Conservation (phyloP, 202 grass and related monocot species). For the Zizania palustris region DNA sequence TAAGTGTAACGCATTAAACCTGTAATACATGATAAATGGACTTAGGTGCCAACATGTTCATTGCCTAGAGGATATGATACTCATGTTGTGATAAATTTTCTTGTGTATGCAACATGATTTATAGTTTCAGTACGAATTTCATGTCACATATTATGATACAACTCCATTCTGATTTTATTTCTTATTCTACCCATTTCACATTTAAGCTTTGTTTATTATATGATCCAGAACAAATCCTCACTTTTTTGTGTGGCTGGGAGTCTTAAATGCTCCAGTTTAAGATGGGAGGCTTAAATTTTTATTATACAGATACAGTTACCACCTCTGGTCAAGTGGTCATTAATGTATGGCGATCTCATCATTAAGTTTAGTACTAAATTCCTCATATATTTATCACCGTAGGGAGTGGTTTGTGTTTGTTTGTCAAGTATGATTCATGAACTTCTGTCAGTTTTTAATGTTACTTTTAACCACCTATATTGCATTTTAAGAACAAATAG, state of each 20-base stretch:
- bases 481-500: slow-evolving; percentile 9
- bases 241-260: background rate
- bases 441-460: background rate
- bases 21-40: slow-evolving; percentile 14
- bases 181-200: background rate
- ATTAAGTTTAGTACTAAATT: too few species aligned
- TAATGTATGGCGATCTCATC: too few species aligned
- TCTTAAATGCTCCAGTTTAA: slow-evolving; percentile 1
- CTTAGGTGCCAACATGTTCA: background rate
- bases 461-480: background rate
- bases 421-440: background rate
- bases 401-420: background rate
- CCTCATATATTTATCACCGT: too few species aligned
- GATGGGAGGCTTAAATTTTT: background rate
- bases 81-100: background rate
- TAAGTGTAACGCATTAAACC: background rate
- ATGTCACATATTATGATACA: background rate
- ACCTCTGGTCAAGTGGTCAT: too few species aligned
- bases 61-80: background rate
- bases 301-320: too few species aligned
- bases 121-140: background rate
- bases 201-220: background rate
- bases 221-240: background rate
- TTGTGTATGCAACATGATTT: background rate
- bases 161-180: background rate